Percentiles rank a stretch among this genome's conserved stretches.
Evolutionary conservation across 139 green algal species (phyloP).

Genomic region (Closterium sp.): DNA sequence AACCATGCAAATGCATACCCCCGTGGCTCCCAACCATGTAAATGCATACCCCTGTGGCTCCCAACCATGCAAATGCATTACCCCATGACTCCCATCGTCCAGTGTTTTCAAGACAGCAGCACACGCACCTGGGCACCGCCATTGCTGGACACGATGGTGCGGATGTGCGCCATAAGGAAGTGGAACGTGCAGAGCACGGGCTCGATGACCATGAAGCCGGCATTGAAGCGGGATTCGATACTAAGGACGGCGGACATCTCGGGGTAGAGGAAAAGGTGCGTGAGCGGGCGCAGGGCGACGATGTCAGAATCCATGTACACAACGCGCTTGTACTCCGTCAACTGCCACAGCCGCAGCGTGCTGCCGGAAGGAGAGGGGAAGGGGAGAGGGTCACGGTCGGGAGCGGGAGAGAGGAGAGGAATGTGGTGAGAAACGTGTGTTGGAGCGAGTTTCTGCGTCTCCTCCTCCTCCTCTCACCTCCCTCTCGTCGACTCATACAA

Average conservation of each 20-base stretch:
- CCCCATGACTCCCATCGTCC: too few species aligned
- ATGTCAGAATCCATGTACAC: not conserved
- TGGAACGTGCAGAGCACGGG: not conserved
- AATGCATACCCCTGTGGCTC: too few species aligned
- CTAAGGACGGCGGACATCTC: not conserved
- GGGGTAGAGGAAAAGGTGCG: not conserved
- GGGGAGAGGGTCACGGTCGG: too few species aligned
- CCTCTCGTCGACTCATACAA: too few species aligned
- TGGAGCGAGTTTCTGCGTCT: not conserved
- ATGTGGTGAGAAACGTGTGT: too few species aligned
- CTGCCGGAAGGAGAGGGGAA: not conserved
- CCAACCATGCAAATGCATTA: too few species aligned
- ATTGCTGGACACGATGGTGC: not conserved
- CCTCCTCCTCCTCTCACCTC: not conserved
- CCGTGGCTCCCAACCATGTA: too few species aligned
- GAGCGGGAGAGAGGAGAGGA: too few species aligned
- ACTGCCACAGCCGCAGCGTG: not conserved
- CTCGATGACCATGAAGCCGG: not conserved
- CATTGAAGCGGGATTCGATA: not conserved
- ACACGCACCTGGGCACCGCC: not conserved
- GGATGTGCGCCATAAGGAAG: not conserved
- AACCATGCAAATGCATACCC: too few species aligned
- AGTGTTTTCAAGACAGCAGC: not conserved
- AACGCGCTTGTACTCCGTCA: not conserved
- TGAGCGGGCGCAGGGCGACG: not conserved